These are phyloP conservation scores for Cyberlindnera americana DNA, from an alignment of 805 yeast genomes.

Conservation along the genomic window DNA sequence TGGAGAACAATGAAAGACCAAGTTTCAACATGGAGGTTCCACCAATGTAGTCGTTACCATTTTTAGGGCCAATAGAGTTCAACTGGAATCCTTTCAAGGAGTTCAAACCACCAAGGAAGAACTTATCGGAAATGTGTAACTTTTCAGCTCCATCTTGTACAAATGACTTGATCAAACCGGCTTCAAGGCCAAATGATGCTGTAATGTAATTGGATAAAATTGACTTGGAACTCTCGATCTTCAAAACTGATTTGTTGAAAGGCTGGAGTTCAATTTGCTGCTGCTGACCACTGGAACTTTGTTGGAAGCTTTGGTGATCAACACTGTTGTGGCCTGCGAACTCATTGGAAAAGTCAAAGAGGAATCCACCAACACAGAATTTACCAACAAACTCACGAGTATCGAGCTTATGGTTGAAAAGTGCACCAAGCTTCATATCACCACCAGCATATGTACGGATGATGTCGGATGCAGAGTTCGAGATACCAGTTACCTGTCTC, in stretches of 20 bases:
- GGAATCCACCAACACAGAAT: constrained; percentile 45
- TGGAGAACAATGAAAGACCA: constrained; percentile 48
- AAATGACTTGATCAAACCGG: constrained; percentile 44
- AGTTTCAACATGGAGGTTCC: constrained; percentile 51
- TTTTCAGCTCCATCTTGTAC: constrained; percentile 29
- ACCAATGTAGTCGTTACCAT: constrained; percentile 47
- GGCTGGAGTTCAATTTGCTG: constrained; percentile 30
- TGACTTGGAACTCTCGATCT: constrained; percentile 34
- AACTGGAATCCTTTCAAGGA: constrained; percentile 62
- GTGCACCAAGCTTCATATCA: constrained; percentile 50
- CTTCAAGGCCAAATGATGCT: constrained; percentile 40
- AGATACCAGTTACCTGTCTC: constrained; percentile 52
- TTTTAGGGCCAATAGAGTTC: constrained; percentile 53
- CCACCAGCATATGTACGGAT: constrained; percentile 54
- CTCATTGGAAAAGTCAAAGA: constrained; percentile 42
- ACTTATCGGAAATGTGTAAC: constrained; percentile 65
- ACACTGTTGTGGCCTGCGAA: constrained; percentile 30
- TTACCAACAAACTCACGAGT: constrained; percentile 39
- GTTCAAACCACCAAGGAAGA: constrained; percentile 66
- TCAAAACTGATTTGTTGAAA: constrained; percentile 21
- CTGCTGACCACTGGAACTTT: constrained; percentile 12
- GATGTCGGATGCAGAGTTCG: constrained; percentile 51
- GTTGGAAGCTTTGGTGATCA: constrained; percentile 22
- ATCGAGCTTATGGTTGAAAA: constrained; percentile 39
- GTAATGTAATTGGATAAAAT: constrained; percentile 44